Conservation (phyloP, 768 basidiomycete species). For the Tylopilus balloui region DNA sequence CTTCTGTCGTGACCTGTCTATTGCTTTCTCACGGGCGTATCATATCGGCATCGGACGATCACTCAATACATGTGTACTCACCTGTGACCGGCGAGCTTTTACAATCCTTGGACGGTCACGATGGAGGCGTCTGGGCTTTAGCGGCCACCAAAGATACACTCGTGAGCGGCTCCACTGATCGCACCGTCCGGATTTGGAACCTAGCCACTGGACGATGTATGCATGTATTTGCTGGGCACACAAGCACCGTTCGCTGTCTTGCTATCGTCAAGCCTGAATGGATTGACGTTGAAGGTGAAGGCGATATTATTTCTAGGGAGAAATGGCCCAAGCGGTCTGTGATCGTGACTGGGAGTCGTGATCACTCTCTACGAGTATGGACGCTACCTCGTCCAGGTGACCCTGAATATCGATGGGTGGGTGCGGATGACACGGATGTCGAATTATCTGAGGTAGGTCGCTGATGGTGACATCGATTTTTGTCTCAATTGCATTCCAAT, state of each 20-base stretch:
- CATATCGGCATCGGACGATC: conserved; percentile 96
- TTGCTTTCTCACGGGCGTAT: conserved; percentile 93
- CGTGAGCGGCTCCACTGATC: conserved; percentile 90
- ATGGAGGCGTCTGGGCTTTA: conserved; percentile 97
- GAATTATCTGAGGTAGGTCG: conserved; percentile 48
- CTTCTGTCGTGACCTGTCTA: conserved; percentile 91
- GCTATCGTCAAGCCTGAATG: conserved; percentile 93
- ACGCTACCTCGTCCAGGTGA: conserved; percentile 64
- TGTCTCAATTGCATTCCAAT: conserved; percentile 11
- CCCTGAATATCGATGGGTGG: conserved; percentile 66
- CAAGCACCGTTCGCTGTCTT: conserved; percentile 92
- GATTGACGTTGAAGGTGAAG: conserved; percentile 67
- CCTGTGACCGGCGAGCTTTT: conserved; percentile 76
- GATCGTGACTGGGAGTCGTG: conserved; percentile 70
- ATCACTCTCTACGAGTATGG: conserved; percentile 66
- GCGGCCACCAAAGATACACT: conserved; percentile 82
- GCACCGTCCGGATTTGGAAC: conserved; percentile 92
- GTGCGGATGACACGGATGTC: conserved; percentile 55
- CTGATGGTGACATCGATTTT: not conserved
- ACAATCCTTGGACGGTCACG: conserved; percentile 79
- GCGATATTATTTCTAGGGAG: conserved; percentile 59
- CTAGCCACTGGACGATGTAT: conserved; percentile 74
- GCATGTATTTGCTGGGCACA: conserved; percentile 94
- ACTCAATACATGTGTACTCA: conserved; percentile 92
- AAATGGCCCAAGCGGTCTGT: conserved; percentile 68